Conservation (phyloP, 805 yeast genomes). For the Sungouiella thailandica region DNA sequence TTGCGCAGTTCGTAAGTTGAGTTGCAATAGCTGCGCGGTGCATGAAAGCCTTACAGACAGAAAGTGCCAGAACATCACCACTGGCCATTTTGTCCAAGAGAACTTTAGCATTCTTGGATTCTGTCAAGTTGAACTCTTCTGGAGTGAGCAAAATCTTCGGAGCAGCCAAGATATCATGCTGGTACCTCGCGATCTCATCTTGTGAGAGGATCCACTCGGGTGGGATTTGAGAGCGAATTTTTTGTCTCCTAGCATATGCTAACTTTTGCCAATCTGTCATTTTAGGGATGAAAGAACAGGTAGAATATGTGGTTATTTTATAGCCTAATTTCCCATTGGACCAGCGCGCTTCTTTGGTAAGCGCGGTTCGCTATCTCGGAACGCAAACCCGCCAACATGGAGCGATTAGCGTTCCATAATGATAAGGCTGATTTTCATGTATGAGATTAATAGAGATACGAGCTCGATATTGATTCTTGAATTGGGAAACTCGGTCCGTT, state of each 20-base stretch:
- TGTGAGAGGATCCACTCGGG: background rate
- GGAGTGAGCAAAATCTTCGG: background rate
- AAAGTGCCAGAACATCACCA: slow-evolving; percentile 21
- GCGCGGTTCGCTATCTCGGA: too few relatives aligned
- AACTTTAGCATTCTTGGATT: background rate
- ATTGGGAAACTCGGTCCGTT: too few relatives aligned
- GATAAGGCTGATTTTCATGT: too few relatives aligned
- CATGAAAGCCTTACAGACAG: slow-evolving; percentile 49
- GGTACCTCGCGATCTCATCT: background rate
- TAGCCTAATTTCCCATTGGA: too few relatives aligned
- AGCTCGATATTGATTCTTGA: too few relatives aligned
- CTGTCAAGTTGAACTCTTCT: background rate
- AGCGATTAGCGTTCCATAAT: too few relatives aligned
- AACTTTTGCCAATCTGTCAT: background rate
- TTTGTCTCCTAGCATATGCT: background rate
- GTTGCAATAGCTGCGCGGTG: slow-evolving; percentile 56
- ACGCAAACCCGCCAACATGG: too few relatives aligned
- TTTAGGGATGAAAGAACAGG: background rate
- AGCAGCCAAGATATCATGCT: background rate
- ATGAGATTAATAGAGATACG: too few relatives aligned
- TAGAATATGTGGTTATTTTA: too few relatives aligned
- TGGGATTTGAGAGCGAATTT: background rate
- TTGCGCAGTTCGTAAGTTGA: slow-evolving; percentile 40
- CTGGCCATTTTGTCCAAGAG: background rate
- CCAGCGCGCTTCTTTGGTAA: too few relatives aligned